Evolutionary conservation across 225 moss, liverwort and hornwort genomes (phyloP), one percentile per base, ranked within the genome.

Genomic region (Polytrichum commune): DNA sequence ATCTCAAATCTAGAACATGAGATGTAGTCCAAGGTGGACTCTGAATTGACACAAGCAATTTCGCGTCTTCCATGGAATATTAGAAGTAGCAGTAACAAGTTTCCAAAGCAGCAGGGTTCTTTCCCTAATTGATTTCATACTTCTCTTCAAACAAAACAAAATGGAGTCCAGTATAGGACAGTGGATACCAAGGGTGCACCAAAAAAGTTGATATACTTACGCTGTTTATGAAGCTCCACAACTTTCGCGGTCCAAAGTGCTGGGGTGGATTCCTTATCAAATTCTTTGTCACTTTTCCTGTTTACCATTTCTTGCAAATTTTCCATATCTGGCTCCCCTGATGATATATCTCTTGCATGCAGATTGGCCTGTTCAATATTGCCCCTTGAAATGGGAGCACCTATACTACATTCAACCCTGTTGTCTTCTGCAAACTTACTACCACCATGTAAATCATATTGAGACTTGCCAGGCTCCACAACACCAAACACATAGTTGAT

Each of bases 211-310:
- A 46, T 63, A 8, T 0, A 67, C 84, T 81, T 75, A 87, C 84
- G 75, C 0, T 0, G 75, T 9, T 55, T 33, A 70, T 84, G 87
- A 22, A 75, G 79, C 60, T 77, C 72, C 25, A 60, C 0, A 28
- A 67, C 84, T 74, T 84, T 54, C 0, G 18, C 32, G 10, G 77
- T 72, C 87, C 84, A 87, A 77, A 53, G 0, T 9, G 70, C 69
- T 0, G 32, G 24, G 4, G 9, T 2, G 19, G 54, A 56, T 5
- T 81, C 63, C 1, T 29, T 0, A 3, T 62, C 8, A 16, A 25
- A 28, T 18, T 67, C 54, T 0, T 67, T 72, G 53, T 57, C 19
- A n/a, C 53, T 55, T 18, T 0, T 60, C 24, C 60, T 0, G 1
- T 0, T 33, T 7, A 69, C 19, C 7, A 63, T 0, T 0, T 62